Conservation (phyloP, 169 alveolate genomes). For the Plasmodium cynomolgi region DNA sequence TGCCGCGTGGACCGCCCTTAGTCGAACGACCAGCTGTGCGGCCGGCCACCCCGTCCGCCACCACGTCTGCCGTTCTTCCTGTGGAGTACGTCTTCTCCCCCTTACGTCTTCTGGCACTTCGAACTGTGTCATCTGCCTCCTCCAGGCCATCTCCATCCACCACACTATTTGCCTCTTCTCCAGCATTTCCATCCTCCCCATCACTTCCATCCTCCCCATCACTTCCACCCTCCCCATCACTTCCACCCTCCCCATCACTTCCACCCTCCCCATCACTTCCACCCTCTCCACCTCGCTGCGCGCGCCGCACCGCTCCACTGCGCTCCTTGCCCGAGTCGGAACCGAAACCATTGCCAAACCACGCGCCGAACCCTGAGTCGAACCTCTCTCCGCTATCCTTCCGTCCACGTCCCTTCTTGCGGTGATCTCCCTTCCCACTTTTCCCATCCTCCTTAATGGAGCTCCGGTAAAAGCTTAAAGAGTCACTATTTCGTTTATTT, state of each 20-base stretch:
- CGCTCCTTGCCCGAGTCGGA: background rate
- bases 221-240: background rate
- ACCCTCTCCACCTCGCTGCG: background rate
- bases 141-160: background rate
- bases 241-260: background rate
- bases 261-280: background rate
- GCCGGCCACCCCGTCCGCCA: background rate
- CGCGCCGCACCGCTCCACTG: background rate
- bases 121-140: background rate
- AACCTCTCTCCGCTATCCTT: background rate
- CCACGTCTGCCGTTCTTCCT: background rate
- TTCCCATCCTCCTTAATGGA: background rate
- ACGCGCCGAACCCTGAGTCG: background rate
- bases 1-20: background rate
- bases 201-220: background rate
- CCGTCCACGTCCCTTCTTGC: background rate
- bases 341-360: background rate
- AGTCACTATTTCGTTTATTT: slow-evolving; percentile 16
- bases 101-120: background rate
- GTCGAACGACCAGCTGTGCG: background rate
- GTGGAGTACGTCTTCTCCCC: background rate
- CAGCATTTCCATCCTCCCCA: background rate
- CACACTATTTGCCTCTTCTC: background rate
- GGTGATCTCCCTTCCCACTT: background rate
- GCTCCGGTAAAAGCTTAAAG: background rate